These are phyloP conservation scores for Phytophthora pisi DNA, from an alignment of 352 stramenopile genomes.

Conservation along the genomic window DNA sequence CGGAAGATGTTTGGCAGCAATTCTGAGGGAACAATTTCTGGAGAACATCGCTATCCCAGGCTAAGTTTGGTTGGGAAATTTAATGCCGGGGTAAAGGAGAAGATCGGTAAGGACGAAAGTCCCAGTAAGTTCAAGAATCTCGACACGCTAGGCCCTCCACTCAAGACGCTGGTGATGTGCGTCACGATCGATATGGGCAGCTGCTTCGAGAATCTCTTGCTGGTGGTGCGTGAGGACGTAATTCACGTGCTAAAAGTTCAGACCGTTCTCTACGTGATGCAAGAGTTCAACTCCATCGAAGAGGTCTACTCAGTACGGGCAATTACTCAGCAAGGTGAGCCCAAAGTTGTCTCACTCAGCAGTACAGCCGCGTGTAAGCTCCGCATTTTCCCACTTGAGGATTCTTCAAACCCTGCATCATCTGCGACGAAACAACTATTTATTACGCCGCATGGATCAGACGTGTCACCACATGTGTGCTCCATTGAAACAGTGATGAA, in stretches of 20 bases:
- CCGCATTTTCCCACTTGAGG: slow-evolving; percentile 22
- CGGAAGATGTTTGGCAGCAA: slow-evolving; percentile 13
- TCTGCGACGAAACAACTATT: slow-evolving; percentile 16
- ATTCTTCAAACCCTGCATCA: not conserved
- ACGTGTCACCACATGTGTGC: slow-evolving; percentile 12
- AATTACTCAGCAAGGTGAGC: slow-evolving; percentile 11
- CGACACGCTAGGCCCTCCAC: slow-evolving; percentile 20
- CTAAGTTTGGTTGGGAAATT: slow-evolving; percentile 42
- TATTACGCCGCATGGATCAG: slow-evolving; percentile 11
- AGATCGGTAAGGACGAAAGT: slow-evolving; percentile 21
- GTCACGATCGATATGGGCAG: slow-evolving; percentile 58
- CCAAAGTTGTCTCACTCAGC: slow-evolving; percentile 31
- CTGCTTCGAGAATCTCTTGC: slow-evolving; percentile 55
- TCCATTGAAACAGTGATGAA: slow-evolving; percentile 29
- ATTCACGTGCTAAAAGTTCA: slow-evolving; percentile 80
- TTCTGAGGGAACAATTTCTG: not conserved
- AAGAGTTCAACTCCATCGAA: slow-evolving; percentile 28
- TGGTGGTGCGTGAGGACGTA: slow-evolving; percentile 55
- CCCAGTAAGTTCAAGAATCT: slow-evolving; percentile 15
- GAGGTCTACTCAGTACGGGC: slow-evolving; percentile 27
- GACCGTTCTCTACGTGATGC: slow-evolving; percentile 41
- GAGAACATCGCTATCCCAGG: slow-evolving; percentile 26
- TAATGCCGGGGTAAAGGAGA: slow-evolving; percentile 19
- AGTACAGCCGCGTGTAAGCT: slow-evolving; percentile 27
- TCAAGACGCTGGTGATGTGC: slow-evolving; percentile 41